These are phyloP conservation scores for Talaromyces amestolkiae DNA, from an alignment of 2,329 filamentous ascomycete genomes.

Conservation along the genomic window DNA sequence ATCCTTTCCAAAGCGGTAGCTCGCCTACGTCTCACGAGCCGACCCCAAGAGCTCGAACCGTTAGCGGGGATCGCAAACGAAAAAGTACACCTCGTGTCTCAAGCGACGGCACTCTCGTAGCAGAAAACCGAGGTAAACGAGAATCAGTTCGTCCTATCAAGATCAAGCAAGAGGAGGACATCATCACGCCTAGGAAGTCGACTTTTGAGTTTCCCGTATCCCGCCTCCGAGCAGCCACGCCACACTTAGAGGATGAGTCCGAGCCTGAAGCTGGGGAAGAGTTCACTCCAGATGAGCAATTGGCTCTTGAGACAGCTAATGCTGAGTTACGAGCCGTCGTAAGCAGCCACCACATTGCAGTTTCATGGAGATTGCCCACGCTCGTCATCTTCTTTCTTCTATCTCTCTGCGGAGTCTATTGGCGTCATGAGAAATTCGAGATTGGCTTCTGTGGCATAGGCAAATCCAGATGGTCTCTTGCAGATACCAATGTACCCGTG, in stretches of 20 bases:
- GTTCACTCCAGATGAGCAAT: constrained; percentile 65
- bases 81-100: constrained; percentile 51
- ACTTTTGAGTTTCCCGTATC: constrained; percentile 59
- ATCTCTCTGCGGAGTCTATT: constrained; percentile 74
- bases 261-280: constrained; percentile 48
- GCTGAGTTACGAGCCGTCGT: constrained; percentile 47
- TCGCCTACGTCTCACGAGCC: constrained; percentile 58
- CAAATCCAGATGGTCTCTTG: constrained; percentile 57
- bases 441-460: constrained; percentile 93
- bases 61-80: constrained; percentile 45
- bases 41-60: constrained; percentile 39
- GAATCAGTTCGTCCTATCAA: constrained; percentile 34
- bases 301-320: constrained; percentile 72
- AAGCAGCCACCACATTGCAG: constrained; percentile 52
- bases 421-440: constrained; percentile 90
- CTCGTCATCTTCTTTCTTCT: constrained; percentile 69
- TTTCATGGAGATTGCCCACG: constrained; percentile 47
- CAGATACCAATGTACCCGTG: constrained; percentile 67
- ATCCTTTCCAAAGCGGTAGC: constrained; percentile 87
- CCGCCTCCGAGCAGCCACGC: constrained; percentile 32
- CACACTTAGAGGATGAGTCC: constrained; percentile 38
- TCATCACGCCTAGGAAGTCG: constrained; percentile 55
- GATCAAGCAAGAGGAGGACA: constrained; percentile 52
- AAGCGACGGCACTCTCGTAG: constrained; percentile 28
- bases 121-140: constrained; percentile 30